Conservation (phyloP, 805 yeast genomes). For the Barnettozyma sucrosica region DNA sequence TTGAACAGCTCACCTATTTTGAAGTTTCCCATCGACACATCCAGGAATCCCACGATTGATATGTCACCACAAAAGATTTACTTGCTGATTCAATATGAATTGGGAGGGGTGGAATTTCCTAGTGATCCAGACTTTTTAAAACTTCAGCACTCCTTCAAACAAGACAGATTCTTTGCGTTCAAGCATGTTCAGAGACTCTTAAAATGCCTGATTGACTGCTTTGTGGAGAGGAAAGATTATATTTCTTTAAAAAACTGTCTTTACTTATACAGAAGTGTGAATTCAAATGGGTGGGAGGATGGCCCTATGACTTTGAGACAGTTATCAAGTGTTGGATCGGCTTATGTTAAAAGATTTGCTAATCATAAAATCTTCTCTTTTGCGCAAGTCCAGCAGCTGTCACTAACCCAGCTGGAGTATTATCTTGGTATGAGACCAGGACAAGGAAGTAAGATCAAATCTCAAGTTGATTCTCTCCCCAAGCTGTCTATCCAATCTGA, state of each 20-base stretch:
- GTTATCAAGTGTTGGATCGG: constrained; percentile 40
- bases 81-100: constrained; percentile 41
- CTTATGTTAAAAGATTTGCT: constrained; percentile 33
- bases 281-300: constrained; percentile 48
- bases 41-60: constrained; percentile 20
- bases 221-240: constrained; percentile 36
- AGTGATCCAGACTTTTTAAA: constrained; percentile 35
- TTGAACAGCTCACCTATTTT: constrained; percentile 36
- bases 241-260: constrained; percentile 35
- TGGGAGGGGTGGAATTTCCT: constrained; percentile 46
- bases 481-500: constrained; percentile 24
- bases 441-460: constrained; percentile 32
- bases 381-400: constrained; percentile 26
- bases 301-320: constrained; percentile 40
- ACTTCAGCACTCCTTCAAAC: constrained; percentile 33
- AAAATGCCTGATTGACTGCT: constrained; percentile 40
- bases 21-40: constrained; percentile 31
- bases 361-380: constrained; percentile 31
- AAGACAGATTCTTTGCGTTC: constrained; percentile 40
- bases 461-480: constrained; percentile 34
- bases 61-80: constrained; percentile 33
- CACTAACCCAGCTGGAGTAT: constrained; percentile 34
- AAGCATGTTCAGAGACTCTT: constrained; percentile 38
- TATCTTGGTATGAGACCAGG: constrained; percentile 37
- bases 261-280: constrained; percentile 34